These are phyloP conservation scores for Gastrodia elata DNA, from an alignment of 106 monocot genomes.

Conservation along the genomic window DNA sequence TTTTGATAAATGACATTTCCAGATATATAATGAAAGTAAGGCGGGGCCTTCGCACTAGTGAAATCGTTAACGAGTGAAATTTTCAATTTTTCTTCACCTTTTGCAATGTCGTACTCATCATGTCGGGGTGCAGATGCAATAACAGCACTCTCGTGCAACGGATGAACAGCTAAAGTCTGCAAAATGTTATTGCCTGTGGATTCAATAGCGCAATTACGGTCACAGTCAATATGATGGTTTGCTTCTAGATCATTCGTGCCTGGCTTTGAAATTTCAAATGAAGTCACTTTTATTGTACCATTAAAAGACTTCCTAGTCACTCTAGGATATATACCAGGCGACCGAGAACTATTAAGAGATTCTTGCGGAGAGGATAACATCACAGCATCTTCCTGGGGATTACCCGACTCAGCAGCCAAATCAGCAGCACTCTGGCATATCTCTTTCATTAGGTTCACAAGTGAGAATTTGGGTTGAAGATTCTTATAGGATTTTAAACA, in stretches of 20 bases:
- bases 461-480: slow-evolving; percentile 29
- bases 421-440: slow-evolving; percentile 30
- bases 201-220: neutral
- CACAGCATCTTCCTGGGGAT: slow-evolving; percentile 12
- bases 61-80: slow-evolving; percentile 60
- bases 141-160: slow-evolving; percentile 19
- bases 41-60: slow-evolving; percentile 31
- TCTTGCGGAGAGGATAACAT: slow-evolving; percentile 15
- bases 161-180: slow-evolving; percentile 9
- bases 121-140: slow-evolving; percentile 33
- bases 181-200: slow-evolving; percentile 2
- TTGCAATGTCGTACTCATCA: slow-evolving; percentile 67
- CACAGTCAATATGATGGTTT: neutral
- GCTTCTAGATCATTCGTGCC: neutral
- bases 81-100: slow-evolving; percentile 67
- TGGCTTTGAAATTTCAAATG: neutral
- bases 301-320: neutral
- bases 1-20: slow-evolving; percentile 58
- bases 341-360: neutral
- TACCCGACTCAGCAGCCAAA: slow-evolving; percentile 19
- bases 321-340: neutral
- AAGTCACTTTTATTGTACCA: slow-evolving; percentile 5
- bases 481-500: slow-evolving; percentile 38
- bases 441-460: slow-evolving; percentile 39
- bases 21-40: slow-evolving; percentile 65